These are phyloP conservation scores for Penicillium sp. DNA, from an alignment of 2,329 filamentous ascomycete species.

Conservation along the genomic window DNA sequence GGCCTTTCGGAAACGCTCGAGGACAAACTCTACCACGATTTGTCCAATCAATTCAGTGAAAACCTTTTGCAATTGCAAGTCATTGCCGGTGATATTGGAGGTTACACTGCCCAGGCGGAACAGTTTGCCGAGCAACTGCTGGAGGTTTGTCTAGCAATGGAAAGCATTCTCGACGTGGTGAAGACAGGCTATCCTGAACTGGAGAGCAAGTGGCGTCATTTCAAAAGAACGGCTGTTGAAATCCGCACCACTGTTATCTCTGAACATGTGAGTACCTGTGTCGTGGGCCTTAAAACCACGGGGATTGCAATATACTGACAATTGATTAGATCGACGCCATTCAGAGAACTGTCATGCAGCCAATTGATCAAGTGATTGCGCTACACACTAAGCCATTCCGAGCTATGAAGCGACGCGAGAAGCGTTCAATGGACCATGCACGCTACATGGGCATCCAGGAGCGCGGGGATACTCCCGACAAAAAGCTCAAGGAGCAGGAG, in stretches of 20 bases:
- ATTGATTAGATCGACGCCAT: conserved; percentile 62
- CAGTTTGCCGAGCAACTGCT: conserved; percentile 81
- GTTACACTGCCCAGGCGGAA: conserved; percentile 80
- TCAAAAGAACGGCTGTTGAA: conserved; percentile 84
- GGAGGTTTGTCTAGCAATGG: conserved; percentile 78
- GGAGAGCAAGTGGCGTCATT: conserved; percentile 92
- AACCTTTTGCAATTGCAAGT: conserved; percentile 93
- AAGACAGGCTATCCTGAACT: conserved; percentile 79
- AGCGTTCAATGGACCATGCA: conserved; percentile 88
- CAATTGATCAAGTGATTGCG: conserved; percentile 79
- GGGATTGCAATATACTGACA: neutral
- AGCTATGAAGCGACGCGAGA: conserved; percentile 92
- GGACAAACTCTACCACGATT: conserved; percentile 77
- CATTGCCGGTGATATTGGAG: conserved; percentile 90
- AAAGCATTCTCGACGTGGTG: conserved; percentile 73
- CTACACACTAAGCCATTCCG: conserved; percentile 76
- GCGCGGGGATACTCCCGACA: conserved; percentile 81
- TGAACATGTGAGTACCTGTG: conserved; percentile 68
- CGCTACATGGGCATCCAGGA: conserved; percentile 78
- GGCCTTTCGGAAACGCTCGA: conserved; percentile 70
- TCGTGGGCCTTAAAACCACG: neutral
- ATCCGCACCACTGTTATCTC: conserved; percentile 81
- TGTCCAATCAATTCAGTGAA: conserved; percentile 86
- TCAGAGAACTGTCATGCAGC: conserved; percentile 81
- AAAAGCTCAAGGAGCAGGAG: conserved; percentile 79